Conservation (phyloP, 2,329 filamentous ascomycete genomes). For the Claviceps arundinis region DNA sequence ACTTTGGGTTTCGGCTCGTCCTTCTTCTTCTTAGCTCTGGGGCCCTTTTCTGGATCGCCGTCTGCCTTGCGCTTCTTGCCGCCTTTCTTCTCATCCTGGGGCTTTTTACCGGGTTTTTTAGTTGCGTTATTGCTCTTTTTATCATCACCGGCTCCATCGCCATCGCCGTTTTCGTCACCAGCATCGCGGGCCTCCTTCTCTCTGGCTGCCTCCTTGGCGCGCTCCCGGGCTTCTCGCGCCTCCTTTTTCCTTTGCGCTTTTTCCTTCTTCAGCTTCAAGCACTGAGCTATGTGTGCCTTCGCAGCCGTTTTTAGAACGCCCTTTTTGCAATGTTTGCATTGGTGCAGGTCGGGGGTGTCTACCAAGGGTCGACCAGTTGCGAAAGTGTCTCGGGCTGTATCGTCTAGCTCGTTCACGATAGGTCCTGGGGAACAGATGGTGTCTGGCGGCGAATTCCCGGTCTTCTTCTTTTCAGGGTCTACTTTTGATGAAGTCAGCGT, state of each 20-base stretch:
- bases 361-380: conserved; percentile 68
- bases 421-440: conserved; percentile 37
- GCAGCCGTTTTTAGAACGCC: conserved; percentile 64
- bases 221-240: conserved; percentile 55
- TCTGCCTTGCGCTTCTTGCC: conserved; percentile 72
- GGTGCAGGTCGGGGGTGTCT: conserved; percentile 63
- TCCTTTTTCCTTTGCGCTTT: conserved; percentile 68
- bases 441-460: conserved; percentile 27
- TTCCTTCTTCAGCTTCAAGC: conserved; percentile 72
- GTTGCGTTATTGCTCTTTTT: conserved; percentile 27
- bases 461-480: conserved; percentile 36
- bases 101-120: conserved; percentile 60
- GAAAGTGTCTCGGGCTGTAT: conserved; percentile 66
- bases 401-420: conserved; percentile 57
- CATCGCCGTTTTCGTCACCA: conserved; percentile 34
- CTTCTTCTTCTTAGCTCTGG: conserved; percentile 89
- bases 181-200: conserved; percentile 41
- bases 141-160: conserved; percentile 32
- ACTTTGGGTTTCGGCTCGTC: conserved; percentile 76
- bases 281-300: conserved; percentile 69
- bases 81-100: conserved; percentile 45
- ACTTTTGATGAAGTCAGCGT: not conserved
- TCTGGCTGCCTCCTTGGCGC: conserved; percentile 47
- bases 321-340: conserved; percentile 93
- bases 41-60: conserved; percentile 63